Conservation (phyloP, 768 basidiomycete genomes). For the Trametes sanguinea region DNA sequence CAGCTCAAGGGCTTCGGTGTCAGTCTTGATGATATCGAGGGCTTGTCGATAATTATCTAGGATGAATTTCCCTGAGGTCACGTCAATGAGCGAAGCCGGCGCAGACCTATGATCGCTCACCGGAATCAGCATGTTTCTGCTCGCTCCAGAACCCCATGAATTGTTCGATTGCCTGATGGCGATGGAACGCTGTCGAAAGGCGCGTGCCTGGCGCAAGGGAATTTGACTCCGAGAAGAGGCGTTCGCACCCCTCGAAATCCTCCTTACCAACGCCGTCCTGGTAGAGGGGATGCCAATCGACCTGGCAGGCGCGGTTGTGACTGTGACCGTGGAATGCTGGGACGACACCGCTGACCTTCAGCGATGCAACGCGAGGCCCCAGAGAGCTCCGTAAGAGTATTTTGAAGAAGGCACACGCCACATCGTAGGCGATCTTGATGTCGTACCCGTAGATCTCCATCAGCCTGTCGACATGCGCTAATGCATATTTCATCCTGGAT, state of each 20-base stretch:
- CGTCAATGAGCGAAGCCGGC: neutral
- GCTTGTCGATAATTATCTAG: slow-evolving; percentile 17
- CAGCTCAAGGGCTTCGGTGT: neutral
- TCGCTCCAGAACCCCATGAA: slow-evolving; percentile 27
- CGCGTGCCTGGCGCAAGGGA: slow-evolving; percentile 25
- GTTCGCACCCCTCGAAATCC: slow-evolving; percentile 34
- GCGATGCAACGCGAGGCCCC: slow-evolving; percentile 8
- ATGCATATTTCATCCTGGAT: slow-evolving; percentile 27
- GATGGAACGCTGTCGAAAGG: slow-evolving; percentile 31
- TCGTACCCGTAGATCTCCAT: slow-evolving; percentile 23
- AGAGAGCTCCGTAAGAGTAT: slow-evolving; percentile 24
- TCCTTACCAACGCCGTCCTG: slow-evolving; percentile 29
- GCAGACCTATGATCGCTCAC: slow-evolving; percentile 15
- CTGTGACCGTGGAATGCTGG: slow-evolving; percentile 35
- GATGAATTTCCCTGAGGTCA: slow-evolving; percentile 8
- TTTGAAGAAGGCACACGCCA: slow-evolving; percentile 29
- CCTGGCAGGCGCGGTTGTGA: slow-evolving; percentile 33
- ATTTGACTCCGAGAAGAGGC: slow-evolving; percentile 33
- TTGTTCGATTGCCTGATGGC: slow-evolving; percentile 30
- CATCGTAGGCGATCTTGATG: slow-evolving; percentile 30
- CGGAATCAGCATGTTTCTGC: slow-evolving; percentile 27
- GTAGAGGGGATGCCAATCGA: slow-evolving; percentile 33
- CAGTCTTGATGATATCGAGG: neutral
- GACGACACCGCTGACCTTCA: slow-evolving; percentile 20
- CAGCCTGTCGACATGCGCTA: slow-evolving; percentile 24